Percentiles rank a stretch among this genome's conserved stretches.
Conservation (phyloP, 2,329 filamentous ascomycete genomes). For the Phialocephala sp. region DNA sequence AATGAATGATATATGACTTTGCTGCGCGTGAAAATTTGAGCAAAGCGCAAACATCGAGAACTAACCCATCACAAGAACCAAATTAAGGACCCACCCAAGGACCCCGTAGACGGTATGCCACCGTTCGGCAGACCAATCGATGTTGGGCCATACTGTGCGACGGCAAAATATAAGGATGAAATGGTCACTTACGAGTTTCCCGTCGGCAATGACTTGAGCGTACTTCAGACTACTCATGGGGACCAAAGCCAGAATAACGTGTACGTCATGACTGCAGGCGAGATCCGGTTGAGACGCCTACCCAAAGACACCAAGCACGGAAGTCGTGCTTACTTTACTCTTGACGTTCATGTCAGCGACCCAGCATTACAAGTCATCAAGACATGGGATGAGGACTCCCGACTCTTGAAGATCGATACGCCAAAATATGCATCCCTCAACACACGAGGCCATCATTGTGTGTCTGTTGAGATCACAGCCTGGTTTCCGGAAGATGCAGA, state of each 20-base stretch:
- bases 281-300: constrained; percentile 35
- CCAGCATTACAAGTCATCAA: constrained; percentile 28
- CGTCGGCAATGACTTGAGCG: constrained; percentile 28
- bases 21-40: background rate
- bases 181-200: constrained; percentile 33
- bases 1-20: background rate
- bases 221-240: constrained; percentile 34
- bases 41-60: background rate
- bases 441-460: constrained; percentile 29
- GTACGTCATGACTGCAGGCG: constrained; percentile 34
- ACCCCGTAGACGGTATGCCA: background rate
- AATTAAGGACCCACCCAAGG: background rate
- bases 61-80: background rate
- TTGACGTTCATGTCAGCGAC: constrained; percentile 37
- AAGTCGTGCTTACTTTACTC: constrained; percentile 33
- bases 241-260: constrained; percentile 17
- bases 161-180: constrained; percentile 28
- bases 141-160: constrained; percentile 33
- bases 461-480: constrained; percentile 40
- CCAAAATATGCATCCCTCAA: constrained; percentile 31
- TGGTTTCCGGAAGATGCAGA: constrained; percentile 41
- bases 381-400: constrained; percentile 32
- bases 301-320: constrained; percentile 28
- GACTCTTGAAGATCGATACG: constrained; percentile 35
- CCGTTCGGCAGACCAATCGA: constrained; percentile 26